Evolutionary conservation across 2,329 filamentous ascomycete species (phyloP).

Genomic region (Penicillium brevicompactum): DNA sequence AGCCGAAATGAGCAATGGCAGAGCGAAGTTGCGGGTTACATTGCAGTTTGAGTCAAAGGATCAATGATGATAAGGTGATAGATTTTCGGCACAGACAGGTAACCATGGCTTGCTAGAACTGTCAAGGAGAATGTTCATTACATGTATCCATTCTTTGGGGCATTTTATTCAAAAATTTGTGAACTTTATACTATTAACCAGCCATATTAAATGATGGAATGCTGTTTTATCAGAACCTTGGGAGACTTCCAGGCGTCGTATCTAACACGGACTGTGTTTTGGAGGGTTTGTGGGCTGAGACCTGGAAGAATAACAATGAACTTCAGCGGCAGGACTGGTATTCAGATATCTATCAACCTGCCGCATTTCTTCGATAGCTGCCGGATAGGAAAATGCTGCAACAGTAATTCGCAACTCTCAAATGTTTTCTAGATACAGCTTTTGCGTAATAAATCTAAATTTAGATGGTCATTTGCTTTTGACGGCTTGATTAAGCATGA

Average conservation of each 20-base stretch:
- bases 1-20: background rate
- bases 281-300: background rate
- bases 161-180: background rate
- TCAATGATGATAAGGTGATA: background rate
- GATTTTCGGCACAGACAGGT: too few species aligned
- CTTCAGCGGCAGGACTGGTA: background rate
- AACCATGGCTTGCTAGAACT: background rate
- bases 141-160: background rate
- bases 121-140: background rate
- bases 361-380: background rate
- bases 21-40: background rate
- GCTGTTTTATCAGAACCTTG: background rate
- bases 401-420: too few species aligned
- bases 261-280: background rate
- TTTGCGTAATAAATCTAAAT: too few species aligned
- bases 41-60: background rate
- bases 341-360: background rate
- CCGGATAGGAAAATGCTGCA: background rate
- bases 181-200: background rate
- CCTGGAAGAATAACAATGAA: background rate
- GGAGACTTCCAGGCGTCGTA: too few species aligned
- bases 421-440: too few species aligned
- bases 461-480: background rate
- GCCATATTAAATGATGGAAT: background rate
- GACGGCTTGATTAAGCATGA: background rate